Evolutionary conservation across 2,329 filamentous ascomycete genomes (phyloP), one percentile per base, ranked within the genome.

Genomic region (Calonectria leucothoes): DNA sequence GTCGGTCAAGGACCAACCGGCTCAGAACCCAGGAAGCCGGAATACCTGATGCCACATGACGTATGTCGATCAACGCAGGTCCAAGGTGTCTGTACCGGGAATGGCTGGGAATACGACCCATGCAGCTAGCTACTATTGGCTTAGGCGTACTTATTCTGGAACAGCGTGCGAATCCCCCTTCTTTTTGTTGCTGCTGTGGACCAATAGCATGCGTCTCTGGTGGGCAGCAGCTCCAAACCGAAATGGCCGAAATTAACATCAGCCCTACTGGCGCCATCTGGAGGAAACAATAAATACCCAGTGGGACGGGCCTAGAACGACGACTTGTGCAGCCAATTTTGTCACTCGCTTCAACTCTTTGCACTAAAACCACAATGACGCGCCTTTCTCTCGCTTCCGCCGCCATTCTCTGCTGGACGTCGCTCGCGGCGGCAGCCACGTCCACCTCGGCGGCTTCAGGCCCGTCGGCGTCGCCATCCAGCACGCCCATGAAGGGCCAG

Each of bases 391-490:
- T 49, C 27, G 39, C 55, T 25, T 68, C 31, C 20, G 27, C 33
- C n/a, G 25, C 55, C 2, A 8, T 63, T 10, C 42, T 69, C 29
- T 12, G 35, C 71, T 70, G 65, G 29, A 27, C 6, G 37, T 61
- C n/a, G 45, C 12, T 68, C 25, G 76, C 27, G 11, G 15, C 35
- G 0, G 65, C 65, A 8, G 45, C 7, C 27, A 65, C 61, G 5
- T 27, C 7, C 12, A 31, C 15, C 0, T 15, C 23, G 10, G 45
- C 15, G 33, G 31, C 27, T 23, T 6, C 17, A 25, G n/a, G 31
- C 0, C 12, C 31, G 10, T 0, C 11, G 91, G 82, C 90, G 90
- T 0, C 3, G 1, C 76, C 76, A 17, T 35, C 27, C 3, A 12
- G 29, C 12, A 10, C 15, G 1, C 48, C 76, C 4, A 2, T 42